Evolutionary conservation across 2,329 filamentous ascomycete species (phyloP).

Genomic region (Cladosporium sp.): DNA sequence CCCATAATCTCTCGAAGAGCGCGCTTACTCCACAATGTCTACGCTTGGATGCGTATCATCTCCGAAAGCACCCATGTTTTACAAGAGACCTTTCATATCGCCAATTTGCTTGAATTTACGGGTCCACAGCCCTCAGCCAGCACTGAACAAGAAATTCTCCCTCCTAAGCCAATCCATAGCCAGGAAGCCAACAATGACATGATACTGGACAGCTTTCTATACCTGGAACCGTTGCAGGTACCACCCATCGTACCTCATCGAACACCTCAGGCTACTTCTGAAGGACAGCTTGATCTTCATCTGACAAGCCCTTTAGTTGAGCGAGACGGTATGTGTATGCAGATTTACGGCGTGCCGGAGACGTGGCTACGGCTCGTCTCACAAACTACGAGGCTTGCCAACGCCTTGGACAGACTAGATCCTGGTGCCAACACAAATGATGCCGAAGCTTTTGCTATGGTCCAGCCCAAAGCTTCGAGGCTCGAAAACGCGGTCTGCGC

Average conservation of each 20-base stretch:
- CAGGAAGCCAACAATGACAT: not conserved
- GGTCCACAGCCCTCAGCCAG: not conserved
- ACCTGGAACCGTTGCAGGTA: constrained; percentile 31
- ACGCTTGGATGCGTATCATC: constrained; percentile 36
- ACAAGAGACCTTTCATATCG: constrained; percentile 21
- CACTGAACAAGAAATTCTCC: no score
- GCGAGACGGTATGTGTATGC: constrained; percentile 34
- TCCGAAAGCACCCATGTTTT: constrained; percentile 19
- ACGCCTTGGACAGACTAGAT: not conserved
- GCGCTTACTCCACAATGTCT: constrained; percentile 38
- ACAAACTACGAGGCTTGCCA: constrained; percentile 41
- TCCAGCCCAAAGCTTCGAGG: constrained; percentile 8
- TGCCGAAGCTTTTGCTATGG: not conserved
- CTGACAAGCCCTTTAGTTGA: constrained; percentile 34
- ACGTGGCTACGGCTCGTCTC: constrained; percentile 43
- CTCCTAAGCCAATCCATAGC: not conserved
- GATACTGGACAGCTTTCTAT: constrained; percentile 38
- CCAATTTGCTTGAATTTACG: not conserved
- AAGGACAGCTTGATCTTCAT: constrained; percentile 38
- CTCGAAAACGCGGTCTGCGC: constrained; percentile 15
- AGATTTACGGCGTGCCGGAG: constrained; percentile 42
- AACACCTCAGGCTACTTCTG: constrained; percentile 33
- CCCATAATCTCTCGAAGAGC: constrained; percentile 34
- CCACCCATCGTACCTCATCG: constrained; percentile 37
- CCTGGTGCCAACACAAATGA: constrained; percentile 7